Base-by-base conservation (phyloP, 176 grass and related monocot species). In the Hordeum marinum region DNA sequence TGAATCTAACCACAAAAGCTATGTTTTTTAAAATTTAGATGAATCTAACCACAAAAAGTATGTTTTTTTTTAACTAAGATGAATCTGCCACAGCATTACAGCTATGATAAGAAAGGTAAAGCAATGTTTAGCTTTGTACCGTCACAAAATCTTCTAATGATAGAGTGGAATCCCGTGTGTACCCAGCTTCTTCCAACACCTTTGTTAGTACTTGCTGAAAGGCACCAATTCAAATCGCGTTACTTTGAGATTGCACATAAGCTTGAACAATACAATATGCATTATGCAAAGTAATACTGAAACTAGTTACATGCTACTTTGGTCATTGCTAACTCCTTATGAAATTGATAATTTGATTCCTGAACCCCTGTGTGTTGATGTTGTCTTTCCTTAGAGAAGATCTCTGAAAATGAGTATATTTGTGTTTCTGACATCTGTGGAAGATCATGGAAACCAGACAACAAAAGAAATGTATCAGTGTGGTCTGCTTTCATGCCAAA, bases 131-230 rank as follows among this genome's bases (percentile, higher is more conserved):
- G 10, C 39, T 39, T 3, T 66, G 9, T 88, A 98, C 92, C 92
- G 92, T 89, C 26, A 61, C 63, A 54, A 93, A 91, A 82, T 98
- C 95, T 61, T 98, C 87, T 29, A 94, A 77, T 25, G 85, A 87
- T n/a, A 95, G 85, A 9, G 72, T 52, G 68, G 59, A 88, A 87
- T 98, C 90, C 83, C 61, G 90, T 31, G 91, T 76, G 55, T 98
- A 93, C 8, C 92, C 87, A 18, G 90, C 85, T 76, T 98, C 95
- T 84, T 90, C 89, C 80, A 98, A 61, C 27, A 98, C 90, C 80
- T 88, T 79, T 78, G 52, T 63, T 24, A 29, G 25, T 31, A 63
- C 61, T 31, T 63, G 24, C 61, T 65, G 27, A 32, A 65, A 65
- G 63, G 63, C 24, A 32, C 32, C 25, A 17, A 32, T 65, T 32